phyloP scores from a whole-genome alignment of 768 basidiomycete species.

The Tulasnella sp. region DNA sequence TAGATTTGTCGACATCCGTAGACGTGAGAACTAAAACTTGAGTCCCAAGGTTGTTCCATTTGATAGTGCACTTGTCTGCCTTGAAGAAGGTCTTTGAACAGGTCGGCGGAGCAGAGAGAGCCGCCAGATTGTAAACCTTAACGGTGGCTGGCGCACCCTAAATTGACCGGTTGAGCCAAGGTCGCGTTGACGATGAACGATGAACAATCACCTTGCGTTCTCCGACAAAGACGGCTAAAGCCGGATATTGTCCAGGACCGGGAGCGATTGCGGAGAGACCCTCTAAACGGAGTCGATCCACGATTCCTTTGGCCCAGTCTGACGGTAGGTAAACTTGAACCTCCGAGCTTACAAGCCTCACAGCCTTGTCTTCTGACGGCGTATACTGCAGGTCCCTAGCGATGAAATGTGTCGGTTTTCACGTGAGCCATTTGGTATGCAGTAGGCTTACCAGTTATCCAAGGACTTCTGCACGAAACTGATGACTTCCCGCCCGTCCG shows the following conservation, averaged over 20 bases:
- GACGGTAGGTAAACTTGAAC: constrained; percentile 75
- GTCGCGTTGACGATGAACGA: background rate
- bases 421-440: constrained; percentile 20
- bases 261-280: constrained; percentile 65
- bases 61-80: constrained; percentile 83
- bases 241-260: constrained; percentile 77
- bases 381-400: constrained; percentile 69
- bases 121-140: constrained; percentile 64
- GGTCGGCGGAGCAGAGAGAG: constrained; percentile 48
- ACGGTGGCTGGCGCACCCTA: constrained; percentile 82
- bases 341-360: constrained; percentile 69
- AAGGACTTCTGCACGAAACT: constrained; percentile 83
- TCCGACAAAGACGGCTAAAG: constrained; percentile 81
- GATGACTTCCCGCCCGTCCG: constrained; percentile 76
- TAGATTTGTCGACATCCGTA: constrained; percentile 93
- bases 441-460: constrained; percentile 57
- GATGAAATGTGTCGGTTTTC: constrained; percentile 9
- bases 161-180: background rate
- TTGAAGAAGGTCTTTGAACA: constrained; percentile 93
- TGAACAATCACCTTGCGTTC: constrained; percentile 66
- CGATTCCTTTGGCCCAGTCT: constrained; percentile 67
- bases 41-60: constrained; percentile 93
- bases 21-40: constrained; percentile 86
- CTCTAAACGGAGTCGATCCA: constrained; percentile 74
- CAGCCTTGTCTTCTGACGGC: constrained; percentile 74